Percentiles rank a stretch among this genome's conserved stretches.
Evolutionary conservation across 2,329 filamentous ascomycete genomes (phyloP).

Genomic region (Apiospora pterosperma): DNA sequence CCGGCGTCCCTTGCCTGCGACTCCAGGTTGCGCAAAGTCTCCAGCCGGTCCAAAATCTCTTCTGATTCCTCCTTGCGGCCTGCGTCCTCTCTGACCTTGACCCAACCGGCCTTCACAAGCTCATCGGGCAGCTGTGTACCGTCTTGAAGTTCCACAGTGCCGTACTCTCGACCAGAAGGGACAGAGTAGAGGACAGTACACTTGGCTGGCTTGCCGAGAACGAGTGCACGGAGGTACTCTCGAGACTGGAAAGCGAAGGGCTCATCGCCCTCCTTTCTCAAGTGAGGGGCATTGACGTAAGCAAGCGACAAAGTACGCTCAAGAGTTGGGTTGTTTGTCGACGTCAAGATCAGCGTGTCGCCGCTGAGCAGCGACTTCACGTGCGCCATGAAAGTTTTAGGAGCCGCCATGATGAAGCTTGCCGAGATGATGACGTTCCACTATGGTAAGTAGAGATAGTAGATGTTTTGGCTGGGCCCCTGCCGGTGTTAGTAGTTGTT

Average conservation of each 20-base stretch:
- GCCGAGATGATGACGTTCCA: conserved; percentile 36
- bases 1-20: conserved; percentile 71
- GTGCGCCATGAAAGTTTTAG: conserved; percentile 59
- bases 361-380: conserved; percentile 95
- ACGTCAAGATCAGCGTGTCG: conserved; percentile 83
- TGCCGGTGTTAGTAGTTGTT: background rate
- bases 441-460: conserved; percentile 13
- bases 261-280: conserved; percentile 88
- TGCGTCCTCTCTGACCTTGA: conserved; percentile 91
- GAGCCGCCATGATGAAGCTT: conserved; percentile 22
- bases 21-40: conserved; percentile 75
- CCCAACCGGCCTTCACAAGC: conserved; percentile 83
- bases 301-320: conserved; percentile 89
- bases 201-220: conserved; percentile 82
- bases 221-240: conserved; percentile 80
- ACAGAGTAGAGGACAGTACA: conserved; percentile 87
- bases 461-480: background rate
- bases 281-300: conserved; percentile 83
- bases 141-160: conserved; percentile 71
- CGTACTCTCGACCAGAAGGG: conserved; percentile 85
- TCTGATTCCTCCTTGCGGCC: conserved; percentile 87
- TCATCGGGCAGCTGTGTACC: conserved; percentile 78
- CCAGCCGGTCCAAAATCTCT: conserved; percentile 66
- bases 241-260: conserved; percentile 91
- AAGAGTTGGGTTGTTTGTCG: conserved; percentile 73